These are phyloP conservation scores for Stevia rebaudiana DNA, from an alignment of 140 eudicot genomes.

Conservation along the genomic window DNA sequence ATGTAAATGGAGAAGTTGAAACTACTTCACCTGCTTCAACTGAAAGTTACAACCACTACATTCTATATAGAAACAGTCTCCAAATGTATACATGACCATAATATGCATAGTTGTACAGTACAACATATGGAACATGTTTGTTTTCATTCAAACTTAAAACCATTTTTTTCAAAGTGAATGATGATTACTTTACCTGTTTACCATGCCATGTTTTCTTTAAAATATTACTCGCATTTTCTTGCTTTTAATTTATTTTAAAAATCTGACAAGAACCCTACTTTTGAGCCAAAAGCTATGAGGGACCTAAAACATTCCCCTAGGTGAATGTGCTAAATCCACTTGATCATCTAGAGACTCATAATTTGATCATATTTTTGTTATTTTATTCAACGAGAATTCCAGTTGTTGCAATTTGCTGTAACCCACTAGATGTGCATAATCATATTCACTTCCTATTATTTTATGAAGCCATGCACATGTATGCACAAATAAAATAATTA, in stretches of 20 bases:
- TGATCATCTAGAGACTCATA: conserved; percentile 16
- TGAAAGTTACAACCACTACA: conserved; percentile 35
- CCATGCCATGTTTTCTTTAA: conserved; percentile 52
- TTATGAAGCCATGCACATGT: conserved; percentile 7
- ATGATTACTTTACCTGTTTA: conserved; percentile 35
- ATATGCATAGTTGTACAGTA: conserved; percentile 23
- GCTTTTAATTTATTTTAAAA: conserved; percentile 39
- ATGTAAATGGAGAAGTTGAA: conserved; percentile 30
- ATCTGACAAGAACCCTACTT: conserved; percentile 62
- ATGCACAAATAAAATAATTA: not conserved
- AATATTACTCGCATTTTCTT: conserved; percentile 20
- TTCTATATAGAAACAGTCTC: conserved; percentile 20
- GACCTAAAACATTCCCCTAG: conserved; percentile 88
- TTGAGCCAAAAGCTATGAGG: conserved; percentile 23
- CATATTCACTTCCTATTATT: conserved; percentile 17
- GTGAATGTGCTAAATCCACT: conserved; percentile 38
- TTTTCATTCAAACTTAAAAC: conserved; percentile 17
- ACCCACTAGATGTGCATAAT: conserved; percentile 36
- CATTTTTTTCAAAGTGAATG: conserved; percentile 30
- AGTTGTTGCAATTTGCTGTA: conserved; percentile 38
- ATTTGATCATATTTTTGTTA: not conserved
- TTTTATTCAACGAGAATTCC: conserved; percentile 7
- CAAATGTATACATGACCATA: conserved; percentile 8
- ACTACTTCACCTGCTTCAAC: conserved; percentile 45
- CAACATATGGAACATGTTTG: conserved; percentile 23